Evolutionary conservation across 495 filamentous ascomycete species (phyloP), one percentile per base, ranked within the genome.

Genomic region (Astrothelium macrocarpum): DNA sequence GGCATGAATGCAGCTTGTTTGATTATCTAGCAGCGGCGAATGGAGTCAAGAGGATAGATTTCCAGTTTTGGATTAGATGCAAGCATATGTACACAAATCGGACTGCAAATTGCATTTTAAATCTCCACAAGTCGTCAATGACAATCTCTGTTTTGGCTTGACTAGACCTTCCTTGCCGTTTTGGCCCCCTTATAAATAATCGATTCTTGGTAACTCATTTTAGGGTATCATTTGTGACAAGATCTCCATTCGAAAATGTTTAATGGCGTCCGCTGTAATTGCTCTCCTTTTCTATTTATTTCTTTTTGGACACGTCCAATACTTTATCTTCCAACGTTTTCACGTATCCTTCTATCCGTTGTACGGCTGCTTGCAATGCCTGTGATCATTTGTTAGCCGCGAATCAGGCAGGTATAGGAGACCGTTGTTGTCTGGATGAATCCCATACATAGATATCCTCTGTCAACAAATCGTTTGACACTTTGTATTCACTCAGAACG

Each of bases 361-460:
- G 85, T 43, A 95, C 91, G 60, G 93, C 88, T 53, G 83, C 79
- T 82, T 97, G 94, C 62, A 98, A 81, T 67, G 88, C 84, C 94
- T 98, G 70, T 43, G n/a, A 42, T 26, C 1, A 46, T 2, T 7
- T 25, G 23, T 58, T 42, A 56, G 58, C 39, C 36, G 11, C 29
- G 16, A 53, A 14, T 36, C 20, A 32, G 26, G 36, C 0, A 12
- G 18, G 31, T 58, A 25, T 26, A 14, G 25, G 10, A 62, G 26
- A 2, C 12, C 25, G 32, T 11, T 29, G 56, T 12, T 62, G 31
- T 42, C 39, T 36, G 42, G 12, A 29, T n/a, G 26, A 9, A 61
- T 72, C 68, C 85, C 90, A 73, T 84, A 97, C 94, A 77, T 89
- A 89, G 74, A 98, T 96, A 79, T 98, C 94, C 77, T 95, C 90